Evolutionary conservation across 2,329 filamentous ascomycete species (phyloP), one percentile per base, ranked within the genome.

Genomic region (Ascochyta clinopodiicola): DNA sequence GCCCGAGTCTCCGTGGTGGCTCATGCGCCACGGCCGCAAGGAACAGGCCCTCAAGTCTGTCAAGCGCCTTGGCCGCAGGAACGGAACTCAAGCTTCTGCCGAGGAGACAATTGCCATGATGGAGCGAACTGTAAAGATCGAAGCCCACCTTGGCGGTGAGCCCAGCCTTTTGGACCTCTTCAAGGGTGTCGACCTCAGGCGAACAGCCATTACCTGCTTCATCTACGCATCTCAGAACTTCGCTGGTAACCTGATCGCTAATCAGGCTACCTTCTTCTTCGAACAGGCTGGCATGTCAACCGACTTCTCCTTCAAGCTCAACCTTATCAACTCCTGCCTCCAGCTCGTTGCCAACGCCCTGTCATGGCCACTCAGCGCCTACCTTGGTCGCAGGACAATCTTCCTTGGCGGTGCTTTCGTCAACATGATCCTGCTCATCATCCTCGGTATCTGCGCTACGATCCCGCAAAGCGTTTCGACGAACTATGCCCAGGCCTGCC

Each of bases 341-440:
- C 83, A 86, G 66, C 76, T 76, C 68, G 74, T 89, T 66, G 80
- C 86, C 58, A 84, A 87, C 72, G 86, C 86, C 79, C 76, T 86
- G 38, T 88, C 85, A 47, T 88, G 86, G 86, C 75, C 88, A 52
- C 81, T 89, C 43, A 87, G 83, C n/a, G 81, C 81, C 4, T 87
- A 84, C 72, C 78, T 86, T 50, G 85, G 86, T 64, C 82, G 85
- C 55, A 84, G 86, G 47, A 81, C 82, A 15, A 87, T 88, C 71
- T 88, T 87, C 70, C 77, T 88, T 47, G 86, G 80, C 71, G 85
- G 86, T 58, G 81, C 81, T 25, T 66, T 74, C 29, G 77, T 81
- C 73, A 86, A 85, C 72, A 75, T 77, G 59, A 61, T 68, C 37
- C 77, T 88, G 57, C 77, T 88, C 34, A 56, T 88, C 60, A 73